Evolutionary conservation across 2,329 filamentous ascomycete genomes (phyloP), one percentile per base, ranked within the genome.

Genomic region (Blastomyces emzantsi): DNA sequence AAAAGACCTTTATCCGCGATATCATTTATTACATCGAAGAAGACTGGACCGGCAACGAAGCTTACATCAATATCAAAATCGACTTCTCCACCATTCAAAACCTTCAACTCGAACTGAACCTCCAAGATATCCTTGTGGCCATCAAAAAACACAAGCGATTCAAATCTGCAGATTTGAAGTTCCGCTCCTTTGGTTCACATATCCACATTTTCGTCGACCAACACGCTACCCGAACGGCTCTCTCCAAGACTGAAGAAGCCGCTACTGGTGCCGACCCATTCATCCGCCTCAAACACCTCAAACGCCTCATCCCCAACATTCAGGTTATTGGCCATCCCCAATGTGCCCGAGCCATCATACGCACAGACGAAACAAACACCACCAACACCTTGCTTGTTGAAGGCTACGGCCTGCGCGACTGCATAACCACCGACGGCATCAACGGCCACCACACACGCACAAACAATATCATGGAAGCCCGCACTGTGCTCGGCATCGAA

Each of bases 401-500:
- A 82, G 94, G 94, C 1, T 97, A 99, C 75, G 94, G 94, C 0
- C 81, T 99, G 60, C 85, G 86, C 54, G 84, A 86, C 39, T 97
- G 92, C 78, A 95, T 99, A 88, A 96, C 87, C 11, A 99, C 94
- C 0, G 89, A 92, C 66, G 94, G 94, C 67, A 90, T 99, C 5
- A 82, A 95, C 63, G 92, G 92, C 63, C 87, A 85, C 25, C 80
- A 83, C 69, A 89, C 87, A 2, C 83, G 82, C 9, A 88, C 89
- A 66, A 99, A 99, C 80, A 91, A 87, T 71, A 87, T 99, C 69
- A 90, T 97, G 84, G 94, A 99, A 77, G 88, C 87, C 70, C 83
- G 85, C 45, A 87, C 94, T 30, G 87, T 97, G 0, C 85, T 99
- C 3, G 94, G 94, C 60, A 97, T 99, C 70, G 94, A 99, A 80